Conservation (phyloP, 73 alveolate species). For the Diophrys sp. region DNA sequence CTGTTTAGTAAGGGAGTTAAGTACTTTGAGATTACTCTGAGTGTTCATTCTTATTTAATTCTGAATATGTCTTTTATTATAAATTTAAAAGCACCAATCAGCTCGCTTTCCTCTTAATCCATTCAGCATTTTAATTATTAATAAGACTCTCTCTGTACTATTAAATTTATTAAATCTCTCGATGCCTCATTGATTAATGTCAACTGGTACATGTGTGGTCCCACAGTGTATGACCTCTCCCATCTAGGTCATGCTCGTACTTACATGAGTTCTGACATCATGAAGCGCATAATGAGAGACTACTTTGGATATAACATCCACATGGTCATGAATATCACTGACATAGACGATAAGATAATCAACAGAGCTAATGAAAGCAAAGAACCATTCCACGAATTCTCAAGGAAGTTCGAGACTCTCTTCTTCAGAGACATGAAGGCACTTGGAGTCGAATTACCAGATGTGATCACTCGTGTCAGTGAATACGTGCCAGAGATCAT, state of each 20-base stretch:
- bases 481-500: conserved; percentile 98
- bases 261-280: conserved; percentile 83
- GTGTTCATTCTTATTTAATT: too few species aligned
- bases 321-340: conserved; percentile 98
- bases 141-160: too few species aligned
- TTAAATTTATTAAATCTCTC: too few species aligned
- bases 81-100: too few species aligned
- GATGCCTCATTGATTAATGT: too few species aligned
- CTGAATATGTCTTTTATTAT: too few species aligned
- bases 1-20: too few species aligned
- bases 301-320: conserved; percentile 78
- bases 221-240: conserved; percentile 97
- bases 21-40: too few species aligned
- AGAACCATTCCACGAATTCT: conserved; percentile 68
- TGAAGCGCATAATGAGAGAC: conserved; percentile 83
- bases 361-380: conserved; percentile 80
- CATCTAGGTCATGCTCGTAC: conserved; percentile 99
- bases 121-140: too few species aligned
- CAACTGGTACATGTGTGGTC: conserved; percentile 98
- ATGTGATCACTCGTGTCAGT: conserved; percentile 96
- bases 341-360: conserved; percentile 99
- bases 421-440: conserved; percentile 97
- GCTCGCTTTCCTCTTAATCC: too few species aligned
- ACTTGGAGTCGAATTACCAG: conserved; percentile 94
- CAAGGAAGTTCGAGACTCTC: conserved; percentile 86